Evolutionary conservation across 176 grass and related monocot genomes (phyloP), one percentile per base, ranked within the genome.

Genomic region (Oryza glumipatula): DNA sequence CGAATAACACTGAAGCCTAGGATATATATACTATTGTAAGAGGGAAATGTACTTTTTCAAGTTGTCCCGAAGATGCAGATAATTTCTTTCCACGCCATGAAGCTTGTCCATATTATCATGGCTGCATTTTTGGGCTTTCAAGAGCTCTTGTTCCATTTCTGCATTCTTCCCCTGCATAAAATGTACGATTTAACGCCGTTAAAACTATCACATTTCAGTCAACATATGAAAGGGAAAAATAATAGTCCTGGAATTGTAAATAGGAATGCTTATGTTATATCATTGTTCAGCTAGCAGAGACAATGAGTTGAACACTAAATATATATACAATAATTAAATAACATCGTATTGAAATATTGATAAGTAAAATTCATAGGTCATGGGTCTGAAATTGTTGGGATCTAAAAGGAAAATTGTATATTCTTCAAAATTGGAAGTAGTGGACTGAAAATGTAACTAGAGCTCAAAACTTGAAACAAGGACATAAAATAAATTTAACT

Each of bases 51-150:
- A 97, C 94, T 80, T 97, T 74, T 89, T 81, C 78, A 93, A 86
- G 82, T 86, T 97, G 73, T 91, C 72, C 52, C 82, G 90, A 52
- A 97, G 85, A 81, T 94, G 85, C 44, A 81, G 38, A 86, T 91
- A 90, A 68, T 89, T 88, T 85, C 76, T 82, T 97, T 97, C 91
- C 52, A 94, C 76, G 71, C 92, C 89, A 11, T 88, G 83, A 73
- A 97, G 80, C 80, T 94, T 97, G 75, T 97, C 89, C 51, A 90
- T 79, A 82, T 90, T 97, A 45, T 92, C 88, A 68, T 92, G 69
- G 78, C 85, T 88, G 76, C 67, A 85, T 80, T 88, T 86, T 79
- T 83, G 72, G 85, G 89, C 87, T 41, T 90, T 90, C 39, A 81
- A 56, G 82, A 97, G 89, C 73, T 97, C 91, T 83, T 82, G 80